Evolutionary conservation across 163 green algal species (phyloP).

Genomic region (Chloromonas sp.): DNA sequence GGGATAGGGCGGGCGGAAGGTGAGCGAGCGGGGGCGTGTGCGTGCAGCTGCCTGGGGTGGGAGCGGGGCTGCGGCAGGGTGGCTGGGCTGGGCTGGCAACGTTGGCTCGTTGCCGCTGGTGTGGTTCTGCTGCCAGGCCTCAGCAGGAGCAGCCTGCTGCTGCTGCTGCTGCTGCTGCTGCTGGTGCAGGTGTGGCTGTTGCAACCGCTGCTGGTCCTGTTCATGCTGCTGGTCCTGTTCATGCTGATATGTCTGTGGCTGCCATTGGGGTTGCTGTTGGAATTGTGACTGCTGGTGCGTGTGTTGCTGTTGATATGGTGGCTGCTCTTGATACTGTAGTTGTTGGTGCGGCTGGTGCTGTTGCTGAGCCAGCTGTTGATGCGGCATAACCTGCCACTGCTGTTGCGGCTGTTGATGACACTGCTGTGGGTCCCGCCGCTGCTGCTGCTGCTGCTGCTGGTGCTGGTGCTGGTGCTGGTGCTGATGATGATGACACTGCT

Average conservation of each 20-base stretch:
- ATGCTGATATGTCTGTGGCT: background rate
- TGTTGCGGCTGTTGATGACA: background rate
- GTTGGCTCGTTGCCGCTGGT: background rate
- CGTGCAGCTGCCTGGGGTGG: background rate
- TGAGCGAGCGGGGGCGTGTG: background rate
- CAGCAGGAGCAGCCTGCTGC: background rate
- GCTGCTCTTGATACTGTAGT: background rate
- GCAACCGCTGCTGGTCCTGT: background rate
- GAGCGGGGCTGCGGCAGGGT: background rate
- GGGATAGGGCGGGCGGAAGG: background rate
- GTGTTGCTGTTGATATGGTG: background rate
- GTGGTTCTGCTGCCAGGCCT: background rate
- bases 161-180: background rate
- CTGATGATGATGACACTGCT: background rate
- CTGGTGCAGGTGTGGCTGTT: background rate
- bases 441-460: background rate
- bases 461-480: constrained; percentile 1
- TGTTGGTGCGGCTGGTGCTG: background rate
- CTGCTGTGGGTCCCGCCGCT: background rate
- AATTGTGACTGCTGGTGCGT: background rate
- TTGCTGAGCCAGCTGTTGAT: background rate
- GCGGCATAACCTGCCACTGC: background rate
- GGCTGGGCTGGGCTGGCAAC: no score
- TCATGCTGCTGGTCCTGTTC: background rate
- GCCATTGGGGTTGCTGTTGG: background rate